These are phyloP conservation scores for Adenanthera pavonina DNA, from an alignment of 306 rosid species.

Conservation along the genomic window DNA sequence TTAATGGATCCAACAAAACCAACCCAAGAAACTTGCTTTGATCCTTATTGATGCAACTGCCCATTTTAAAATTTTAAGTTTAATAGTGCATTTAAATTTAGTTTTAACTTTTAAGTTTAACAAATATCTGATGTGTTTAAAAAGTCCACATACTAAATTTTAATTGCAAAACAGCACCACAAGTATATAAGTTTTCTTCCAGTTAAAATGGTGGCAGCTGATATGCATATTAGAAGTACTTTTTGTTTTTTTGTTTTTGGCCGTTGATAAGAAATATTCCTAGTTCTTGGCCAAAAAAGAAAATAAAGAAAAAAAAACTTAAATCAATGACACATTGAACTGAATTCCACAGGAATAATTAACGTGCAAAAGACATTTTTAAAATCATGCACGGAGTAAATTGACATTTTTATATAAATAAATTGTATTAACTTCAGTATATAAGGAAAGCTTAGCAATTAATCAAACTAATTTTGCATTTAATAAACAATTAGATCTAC, in stretches of 20 bases:
- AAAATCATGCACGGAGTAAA: background rate
- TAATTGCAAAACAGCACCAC: too few relatives aligned
- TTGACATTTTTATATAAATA: background rate
- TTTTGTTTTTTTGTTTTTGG: too few relatives aligned
- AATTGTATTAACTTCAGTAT: too few relatives aligned
- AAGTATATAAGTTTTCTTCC: too few relatives aligned
- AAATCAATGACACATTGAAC: background rate
- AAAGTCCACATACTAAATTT: too few relatives aligned
- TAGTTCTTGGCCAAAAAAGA: too few relatives aligned
- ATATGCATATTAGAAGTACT: background rate
- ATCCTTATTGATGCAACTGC: background rate
- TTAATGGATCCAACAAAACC: background rate
- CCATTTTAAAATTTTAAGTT: background rate
- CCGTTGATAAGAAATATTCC: too few relatives aligned
- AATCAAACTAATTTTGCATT: too few relatives aligned
- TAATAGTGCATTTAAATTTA: background rate
- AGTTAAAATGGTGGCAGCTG: background rate
- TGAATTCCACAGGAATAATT: background rate
- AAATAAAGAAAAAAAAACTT: background rate
- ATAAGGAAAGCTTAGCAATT: too few relatives aligned
- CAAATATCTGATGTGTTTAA: too few relatives aligned
- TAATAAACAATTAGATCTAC: too few relatives aligned
- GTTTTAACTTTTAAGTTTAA: too few relatives aligned
- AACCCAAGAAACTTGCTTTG: background rate
- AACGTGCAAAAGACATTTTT: background rate